Evolutionary conservation across 805 yeast species (phyloP), one percentile per base, ranked within the genome.

Genomic region (Clavispora asparagi): DNA sequence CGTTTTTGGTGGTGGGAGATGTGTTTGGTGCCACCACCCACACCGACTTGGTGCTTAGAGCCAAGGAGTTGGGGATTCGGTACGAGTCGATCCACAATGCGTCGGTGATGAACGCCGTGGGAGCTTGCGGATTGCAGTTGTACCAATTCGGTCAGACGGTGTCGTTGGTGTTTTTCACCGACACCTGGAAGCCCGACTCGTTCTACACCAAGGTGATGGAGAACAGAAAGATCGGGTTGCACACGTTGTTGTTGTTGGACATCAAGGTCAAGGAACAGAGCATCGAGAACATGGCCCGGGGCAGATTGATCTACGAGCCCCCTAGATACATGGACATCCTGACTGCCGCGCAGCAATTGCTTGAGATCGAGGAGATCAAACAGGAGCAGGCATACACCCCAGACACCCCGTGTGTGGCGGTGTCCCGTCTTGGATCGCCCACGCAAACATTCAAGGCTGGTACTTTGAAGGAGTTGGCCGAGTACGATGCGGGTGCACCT

Each of bases 21-120:
- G 96, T 92, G 30, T 92, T 89, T 61, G 99, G 99, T 30, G 99
- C 99, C 29, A 92, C 99, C 5, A 92, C 99, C 0, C 99, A 92
- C 68, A 89, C 97, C 0, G 99, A 94, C 69, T 75, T 92, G 52
- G 88, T 91, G 37, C 78, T 92, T 49, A 76, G 99, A 60, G 98
- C 99, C 39, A 79, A 95, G 56, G 96, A 87, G 65, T 74, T 83
- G 49, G 81, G 81, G 2, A 88, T 94, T 60, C 71, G 77, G 42
- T 87, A 87, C 39, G 95, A 87, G 61, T 78, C 86, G 35, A 81
- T 92, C 49, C 99, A 92, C 70, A 92, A 92, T 65, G 99, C 99
- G 1, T 87, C 96, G 14, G 94, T 92, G 11, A 90, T 94, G 97
- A 92, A 92, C 62, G 99, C 98, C 0, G 96, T 92, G 25, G 99